Conservation (phyloP, 139 green algal species). For the Dunaliella primolecta region DNA sequence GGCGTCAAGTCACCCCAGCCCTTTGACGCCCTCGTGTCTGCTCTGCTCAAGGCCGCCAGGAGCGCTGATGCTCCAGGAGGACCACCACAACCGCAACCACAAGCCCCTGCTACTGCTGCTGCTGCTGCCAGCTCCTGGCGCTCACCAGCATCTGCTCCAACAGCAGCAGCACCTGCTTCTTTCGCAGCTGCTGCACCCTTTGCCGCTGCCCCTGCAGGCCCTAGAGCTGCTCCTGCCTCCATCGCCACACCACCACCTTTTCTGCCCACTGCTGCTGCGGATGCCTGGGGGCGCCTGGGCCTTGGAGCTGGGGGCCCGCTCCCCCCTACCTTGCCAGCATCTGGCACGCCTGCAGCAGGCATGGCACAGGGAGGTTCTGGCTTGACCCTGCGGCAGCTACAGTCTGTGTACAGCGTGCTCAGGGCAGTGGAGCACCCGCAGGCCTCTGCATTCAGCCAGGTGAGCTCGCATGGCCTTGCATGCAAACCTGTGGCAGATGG, state of each 20-base stretch:
- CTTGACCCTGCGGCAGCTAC: background rate
- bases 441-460: background rate
- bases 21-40: background rate
- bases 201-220: background rate
- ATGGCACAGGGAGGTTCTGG: background rate
- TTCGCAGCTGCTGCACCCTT: background rate
- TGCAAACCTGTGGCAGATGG: background rate
- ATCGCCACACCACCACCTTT: no score
- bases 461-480: no score
- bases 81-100: no score
- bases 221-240: background rate
- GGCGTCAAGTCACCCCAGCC: background rate
- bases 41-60: background rate
- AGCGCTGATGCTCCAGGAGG: background rate
- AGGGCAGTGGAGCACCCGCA: background rate
- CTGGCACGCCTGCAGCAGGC: background rate
- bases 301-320: no score
- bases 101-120: background rate
- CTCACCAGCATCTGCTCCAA: background rate
- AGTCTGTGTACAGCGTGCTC: background rate
- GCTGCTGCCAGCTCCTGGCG: background rate
- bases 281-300: background rate
- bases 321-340: background rate
- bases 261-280: no score
- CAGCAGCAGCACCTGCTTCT: background rate